Percentiles rank a stretch among this genome's conserved stretches.
Conservation (phyloP, 371 early-diverging fungal species). For the Actinomortierella wolfii region DNA sequence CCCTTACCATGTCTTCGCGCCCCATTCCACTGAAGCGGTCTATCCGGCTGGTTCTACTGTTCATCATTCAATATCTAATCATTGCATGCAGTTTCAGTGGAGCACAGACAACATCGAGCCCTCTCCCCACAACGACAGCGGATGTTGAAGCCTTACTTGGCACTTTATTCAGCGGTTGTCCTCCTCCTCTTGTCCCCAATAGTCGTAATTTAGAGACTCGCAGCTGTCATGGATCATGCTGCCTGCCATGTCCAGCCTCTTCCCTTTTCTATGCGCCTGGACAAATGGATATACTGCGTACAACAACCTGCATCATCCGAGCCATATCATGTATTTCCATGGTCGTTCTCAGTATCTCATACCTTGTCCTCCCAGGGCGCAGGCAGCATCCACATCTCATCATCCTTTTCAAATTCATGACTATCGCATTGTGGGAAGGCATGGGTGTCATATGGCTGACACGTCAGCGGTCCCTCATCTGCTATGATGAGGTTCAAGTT, state of each 20-base stretch:
- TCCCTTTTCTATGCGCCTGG: constrained; percentile 26
- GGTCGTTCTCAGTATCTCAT: constrained; percentile 7
- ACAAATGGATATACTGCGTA: constrained; percentile 20
- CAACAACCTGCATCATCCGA: constrained; percentile 20
- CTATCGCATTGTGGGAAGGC: constrained; percentile 28
- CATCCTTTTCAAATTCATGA: constrained; percentile 8
- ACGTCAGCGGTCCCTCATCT: constrained; percentile 16
- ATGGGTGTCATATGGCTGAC: constrained; percentile 24
- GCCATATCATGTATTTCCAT: constrained; percentile 10
- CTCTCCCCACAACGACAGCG: too few species aligned
- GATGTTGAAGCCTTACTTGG: too few species aligned
- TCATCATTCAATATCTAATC: too few species aligned
- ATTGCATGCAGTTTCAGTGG: too few species aligned
- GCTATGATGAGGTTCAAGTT: constrained; percentile 20
- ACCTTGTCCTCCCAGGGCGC: constrained; percentile 27
- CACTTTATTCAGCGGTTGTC: too few species aligned
- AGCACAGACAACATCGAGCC: too few species aligned
- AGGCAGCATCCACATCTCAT: constrained; percentile 37
- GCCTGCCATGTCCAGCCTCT: constrained; percentile 33
- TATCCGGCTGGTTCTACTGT: too few species aligned
- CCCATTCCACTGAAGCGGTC: too few species aligned
- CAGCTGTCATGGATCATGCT: constrained; percentile 23
- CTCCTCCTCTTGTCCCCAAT: too few species aligned
- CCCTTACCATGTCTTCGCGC: too few species aligned
- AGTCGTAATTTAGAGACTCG: not conserved